phyloP scores from a whole-genome alignment of 352 stramenopile genomes.

The Lagenidium sp. region DNA sequence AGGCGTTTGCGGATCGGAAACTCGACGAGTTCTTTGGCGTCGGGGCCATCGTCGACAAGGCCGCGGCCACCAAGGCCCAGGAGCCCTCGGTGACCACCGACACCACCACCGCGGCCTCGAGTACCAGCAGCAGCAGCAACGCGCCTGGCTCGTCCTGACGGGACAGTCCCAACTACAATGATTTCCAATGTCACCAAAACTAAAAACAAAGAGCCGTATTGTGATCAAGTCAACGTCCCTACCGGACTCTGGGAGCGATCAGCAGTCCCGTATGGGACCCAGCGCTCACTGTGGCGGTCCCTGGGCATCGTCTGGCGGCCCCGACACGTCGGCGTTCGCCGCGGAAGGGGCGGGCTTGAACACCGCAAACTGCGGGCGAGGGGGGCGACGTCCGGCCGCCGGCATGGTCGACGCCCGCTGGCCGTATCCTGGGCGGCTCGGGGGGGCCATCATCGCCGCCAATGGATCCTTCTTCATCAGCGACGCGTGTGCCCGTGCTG shows the following conservation, averaged over 20 bases:
- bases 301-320: slow-evolving; percentile 3
- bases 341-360: slow-evolving; percentile 62
- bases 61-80: no score
- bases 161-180: no score
- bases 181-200: no score
- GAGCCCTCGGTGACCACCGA: no score
- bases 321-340: slow-evolving; percentile 3
- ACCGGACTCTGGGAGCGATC: no score
- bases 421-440: slow-evolving; percentile 28
- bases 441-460: slow-evolving; percentile 81
- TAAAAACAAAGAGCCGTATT: no score
- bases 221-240: no score
- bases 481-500: slow-evolving; percentile 27
- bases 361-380: slow-evolving; percentile 78
- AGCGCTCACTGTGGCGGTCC: no score
- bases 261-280: no score
- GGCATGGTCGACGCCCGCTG: slow-evolving; percentile 19
- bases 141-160: no score
- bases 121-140: no score
- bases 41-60: slow-evolving; percentile 40
- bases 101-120: no score
- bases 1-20: slow-evolving; percentile 72
- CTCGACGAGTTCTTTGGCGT: slow-evolving; percentile 86
- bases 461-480: slow-evolving; percentile 84
- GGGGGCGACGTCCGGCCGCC: slow-evolving; percentile 34